phyloP scores from a whole-genome alignment of 805 yeast species.

The Brettanomyces nanus region DNA sequence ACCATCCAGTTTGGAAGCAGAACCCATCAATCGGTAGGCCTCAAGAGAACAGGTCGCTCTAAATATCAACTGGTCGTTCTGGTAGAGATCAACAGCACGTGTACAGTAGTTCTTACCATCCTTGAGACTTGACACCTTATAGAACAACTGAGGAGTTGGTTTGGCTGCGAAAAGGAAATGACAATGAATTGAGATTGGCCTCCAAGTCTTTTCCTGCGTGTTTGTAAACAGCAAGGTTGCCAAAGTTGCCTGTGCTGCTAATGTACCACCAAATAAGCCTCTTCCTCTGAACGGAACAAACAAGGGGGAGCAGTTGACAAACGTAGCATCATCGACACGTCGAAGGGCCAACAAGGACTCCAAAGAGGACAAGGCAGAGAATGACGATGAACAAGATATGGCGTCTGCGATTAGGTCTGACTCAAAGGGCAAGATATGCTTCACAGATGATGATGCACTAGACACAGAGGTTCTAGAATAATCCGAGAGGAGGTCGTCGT shows the following conservation, averaged over 20 bases:
- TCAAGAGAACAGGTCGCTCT: conserved; percentile 44
- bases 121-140: conserved; percentile 43
- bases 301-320: conserved; percentile 18
- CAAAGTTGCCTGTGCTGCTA: conserved; percentile 55
- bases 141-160: conserved; percentile 36
- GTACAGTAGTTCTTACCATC: conserved; percentile 46
- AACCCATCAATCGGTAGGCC: conserved; percentile 22
- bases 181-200: conserved; percentile 55
- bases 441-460: too few relatives aligned
- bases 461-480: background rate
- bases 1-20: conserved; percentile 22
- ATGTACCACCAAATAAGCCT: conserved; percentile 66
- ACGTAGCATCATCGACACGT: conserved; percentile 15
- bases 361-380: background rate
- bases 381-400: background rate
- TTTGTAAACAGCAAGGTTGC: conserved; percentile 50
- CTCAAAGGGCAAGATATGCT: too few relatives aligned
- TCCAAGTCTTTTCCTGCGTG: conserved; percentile 25
- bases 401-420: too few relatives aligned
- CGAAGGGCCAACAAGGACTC: conserved; percentile 19
- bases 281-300: conserved; percentile 45
- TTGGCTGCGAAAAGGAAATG: conserved; percentile 53
- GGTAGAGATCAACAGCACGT: conserved; percentile 47
- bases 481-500: conserved; percentile 1
- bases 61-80: conserved; percentile 42